Base-by-base conservation (phyloP, 306 rosid genomes). In the Albizia julibrissin region DNA sequence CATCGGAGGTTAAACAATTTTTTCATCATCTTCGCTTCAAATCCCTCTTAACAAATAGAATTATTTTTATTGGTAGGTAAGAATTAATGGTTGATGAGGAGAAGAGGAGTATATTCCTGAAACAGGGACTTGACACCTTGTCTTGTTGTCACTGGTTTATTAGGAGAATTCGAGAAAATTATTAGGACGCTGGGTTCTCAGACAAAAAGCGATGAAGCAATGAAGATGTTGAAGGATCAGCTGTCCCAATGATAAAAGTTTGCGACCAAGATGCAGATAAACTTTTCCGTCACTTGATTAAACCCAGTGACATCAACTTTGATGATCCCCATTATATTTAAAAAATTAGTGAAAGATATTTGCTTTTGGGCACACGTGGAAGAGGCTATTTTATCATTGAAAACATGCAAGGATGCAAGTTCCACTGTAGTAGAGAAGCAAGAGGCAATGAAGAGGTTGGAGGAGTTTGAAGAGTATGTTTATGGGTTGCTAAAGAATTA, bases 341-440 rank as follows among this genome's bases (percentile, higher is more conserved):
- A 34, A 34, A 34, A 34, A 5, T 33, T 33, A 4, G 37, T 33
- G 37, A 33, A 4, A 33, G 37, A 4, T 33, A 33, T 33, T 33
- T 33, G 6, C 37, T 33, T 94, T 69, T 91, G 96, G 96, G 92
- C 89, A 37, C 66, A 67, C 10, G 96, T 92, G 40, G 98, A 94
- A 83, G 93, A 91, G 71, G 93, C 94, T 67, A 76, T 54, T 10
- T n/a, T n/a, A n/a, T n/a, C n/a, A n/a, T n/a, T n/a, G n/a, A 69
- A 87, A 29, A 1, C 7, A 54, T 22, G 90, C 84, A 69, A 27
- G 1, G 62, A 0, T 6, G 74, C 0, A 27, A 14, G 43, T 9
- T 22, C 39, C 8, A 72, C 77, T 64, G 59, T 0, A 22, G 34
- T 0, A 19, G 85, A 82, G 44, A 86, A 62, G 11, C 74, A 84